Evolutionary conservation across 495 filamentous ascomycete genomes (phyloP).

Genomic region (Hyaloscypha bicolor): DNA sequence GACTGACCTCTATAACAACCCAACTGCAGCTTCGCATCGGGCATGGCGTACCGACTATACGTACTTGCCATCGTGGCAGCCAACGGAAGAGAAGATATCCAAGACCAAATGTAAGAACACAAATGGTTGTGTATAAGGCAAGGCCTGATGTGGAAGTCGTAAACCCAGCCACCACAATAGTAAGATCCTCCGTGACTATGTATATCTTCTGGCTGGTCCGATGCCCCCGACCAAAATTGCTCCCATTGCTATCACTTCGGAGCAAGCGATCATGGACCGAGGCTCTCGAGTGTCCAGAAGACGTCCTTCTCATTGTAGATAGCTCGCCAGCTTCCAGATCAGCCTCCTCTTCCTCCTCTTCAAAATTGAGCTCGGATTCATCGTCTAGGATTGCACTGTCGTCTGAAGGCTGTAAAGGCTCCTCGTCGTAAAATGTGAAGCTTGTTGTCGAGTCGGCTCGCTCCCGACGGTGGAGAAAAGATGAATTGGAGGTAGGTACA

Average conservation of each 20-base stretch:
- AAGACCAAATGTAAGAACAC: constrained; percentile 70
- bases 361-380: constrained; percentile 26
- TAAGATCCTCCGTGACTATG: constrained; percentile 90
- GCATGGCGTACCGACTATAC: constrained; percentile 67
- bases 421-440: constrained; percentile 75
- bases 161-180: constrained; percentile 90
- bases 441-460: constrained; percentile 83
- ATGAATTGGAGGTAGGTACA: constrained; percentile 84
- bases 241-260: constrained; percentile 58
- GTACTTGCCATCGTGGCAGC: constrained; percentile 85
- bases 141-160: constrained; percentile 70
- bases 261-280: constrained; percentile 78
- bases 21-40: constrained; percentile 76
- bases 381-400: constrained; percentile 33
- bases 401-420: constrained; percentile 27
- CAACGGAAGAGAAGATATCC: constrained; percentile 85
- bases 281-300: constrained; percentile 49
- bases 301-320: constrained; percentile 50
- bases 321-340: constrained; percentile 45
- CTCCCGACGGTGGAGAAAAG: constrained; percentile 79
- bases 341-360: constrained; percentile 31
- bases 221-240: constrained; percentile 55
- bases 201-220: constrained; percentile 85
- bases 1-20: constrained; percentile 80
- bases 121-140: constrained; percentile 67